Percentiles rank a stretch among this genome's conserved stretches.
These are phyloP conservation scores for Hymenotorrendiella dingleyae DNA, from an alignment of 2,329 filamentous ascomycete species.

Conservation along the genomic window DNA sequence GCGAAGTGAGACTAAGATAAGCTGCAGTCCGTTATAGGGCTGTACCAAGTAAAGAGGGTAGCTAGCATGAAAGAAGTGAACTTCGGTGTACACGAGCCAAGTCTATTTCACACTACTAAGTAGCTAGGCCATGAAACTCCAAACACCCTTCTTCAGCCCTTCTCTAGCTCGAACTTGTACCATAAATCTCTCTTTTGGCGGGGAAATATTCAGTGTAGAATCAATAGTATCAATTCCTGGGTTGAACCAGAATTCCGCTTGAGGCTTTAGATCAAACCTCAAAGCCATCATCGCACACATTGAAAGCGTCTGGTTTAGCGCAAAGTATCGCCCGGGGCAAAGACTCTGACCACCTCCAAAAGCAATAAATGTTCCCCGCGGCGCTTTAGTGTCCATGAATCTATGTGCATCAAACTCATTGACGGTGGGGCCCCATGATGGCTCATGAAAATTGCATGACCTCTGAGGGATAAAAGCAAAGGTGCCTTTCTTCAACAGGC, in stretches of 20 bases:
- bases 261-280: background rate
- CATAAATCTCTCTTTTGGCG: background rate
- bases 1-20: too few species aligned
- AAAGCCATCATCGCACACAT: background rate
- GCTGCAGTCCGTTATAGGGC: too few species aligned
- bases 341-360: background rate
- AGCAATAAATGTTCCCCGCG: background rate
- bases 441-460: background rate
- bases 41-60: background rate
- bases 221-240: background rate
- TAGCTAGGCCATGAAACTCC: background rate
- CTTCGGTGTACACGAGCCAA: too few species aligned
- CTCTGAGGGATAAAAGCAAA: slow-evolving; percentile 1
- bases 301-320: background rate
- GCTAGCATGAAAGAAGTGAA: background rate
- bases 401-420: background rate
- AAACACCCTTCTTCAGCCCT: background rate
- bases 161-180: background rate
- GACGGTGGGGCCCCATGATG: background rate
- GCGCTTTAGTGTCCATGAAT: background rate
- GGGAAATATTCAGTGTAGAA: background rate
- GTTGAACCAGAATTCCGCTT: background rate
- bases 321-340: background rate
- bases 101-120: too few species aligned
- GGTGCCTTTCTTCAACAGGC: background rate